Percentiles rank a stretch among this genome's conserved stretches.
Conservation (phyloP, 2,329 filamentous ascomycete genomes). For the Biscogniauxia marginata region DNA sequence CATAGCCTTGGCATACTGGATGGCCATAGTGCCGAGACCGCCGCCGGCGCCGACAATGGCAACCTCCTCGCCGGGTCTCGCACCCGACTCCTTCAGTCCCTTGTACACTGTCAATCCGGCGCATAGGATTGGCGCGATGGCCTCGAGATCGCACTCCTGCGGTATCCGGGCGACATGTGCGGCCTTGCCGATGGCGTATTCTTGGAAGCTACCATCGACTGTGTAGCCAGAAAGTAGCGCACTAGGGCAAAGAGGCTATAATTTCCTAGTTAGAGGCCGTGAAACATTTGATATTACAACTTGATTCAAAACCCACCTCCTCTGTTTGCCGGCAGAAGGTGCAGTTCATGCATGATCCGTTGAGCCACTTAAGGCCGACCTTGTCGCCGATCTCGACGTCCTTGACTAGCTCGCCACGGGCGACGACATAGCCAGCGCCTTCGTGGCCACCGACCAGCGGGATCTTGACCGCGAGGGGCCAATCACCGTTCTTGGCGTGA, state of each 20-base stretch:
- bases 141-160: constrained; percentile 72
- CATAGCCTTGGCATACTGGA: constrained; percentile 92
- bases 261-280: neutral
- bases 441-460: constrained; percentile 82
- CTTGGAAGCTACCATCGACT: constrained; percentile 89
- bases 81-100: constrained; percentile 81
- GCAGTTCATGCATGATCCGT: constrained; percentile 81
- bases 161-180: constrained; percentile 81
- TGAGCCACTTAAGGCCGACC: constrained; percentile 91
- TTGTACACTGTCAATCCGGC: constrained; percentile 89
- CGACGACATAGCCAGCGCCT: constrained; percentile 80
- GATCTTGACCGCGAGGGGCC: constrained; percentile 79
- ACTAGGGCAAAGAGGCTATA: constrained; percentile 67
- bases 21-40: constrained; percentile 71
- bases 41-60: constrained; percentile 86
- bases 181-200: constrained; percentile 86
- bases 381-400: constrained; percentile 81
- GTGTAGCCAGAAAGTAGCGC: constrained; percentile 84
- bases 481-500: constrained; percentile 81
- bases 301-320: constrained; percentile 44
- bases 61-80: constrained; percentile 70
- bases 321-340: constrained; percentile 78
- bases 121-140: constrained; percentile 77
- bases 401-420: constrained; percentile 71
- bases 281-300: no score